phyloP scores from a whole-genome alignment of 306 rosid species.

The Hippophae gyantsensis region DNA sequence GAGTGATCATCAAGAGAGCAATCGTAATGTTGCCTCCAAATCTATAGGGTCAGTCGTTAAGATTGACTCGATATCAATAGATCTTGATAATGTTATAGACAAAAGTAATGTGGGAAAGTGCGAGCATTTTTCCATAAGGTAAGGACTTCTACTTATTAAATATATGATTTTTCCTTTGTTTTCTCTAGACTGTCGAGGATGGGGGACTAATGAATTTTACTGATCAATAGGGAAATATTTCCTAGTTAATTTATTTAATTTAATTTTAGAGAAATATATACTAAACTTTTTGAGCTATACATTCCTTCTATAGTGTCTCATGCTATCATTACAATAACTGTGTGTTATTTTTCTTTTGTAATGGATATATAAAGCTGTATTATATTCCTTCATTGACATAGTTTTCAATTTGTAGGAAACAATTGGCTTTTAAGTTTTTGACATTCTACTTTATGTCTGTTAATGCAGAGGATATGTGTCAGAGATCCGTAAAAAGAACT shows the following conservation, averaged over 20 bases:
- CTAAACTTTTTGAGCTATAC: too few species aligned
- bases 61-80: constrained; percentile 76
- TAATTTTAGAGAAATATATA: too few species aligned
- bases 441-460: constrained; percentile 8
- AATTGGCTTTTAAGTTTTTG: constrained; percentile 11
- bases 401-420: constrained; percentile 1
- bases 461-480: constrained; percentile 79
- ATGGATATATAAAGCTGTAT: too few species aligned
- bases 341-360: too few species aligned
- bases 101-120: constrained; percentile 53
- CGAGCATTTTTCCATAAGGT: constrained; percentile 92
- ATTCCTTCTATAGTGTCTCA: too few species aligned
- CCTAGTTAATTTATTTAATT: too few species aligned
- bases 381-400: background rate
- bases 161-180: constrained; percentile 8
- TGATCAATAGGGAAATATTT: too few species aligned
- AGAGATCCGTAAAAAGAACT: constrained; percentile 61
- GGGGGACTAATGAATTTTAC: too few species aligned
- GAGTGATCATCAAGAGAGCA: constrained; percentile 20
- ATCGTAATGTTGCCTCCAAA: constrained; percentile 30
- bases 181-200: background rate
- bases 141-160: constrained; percentile 25
- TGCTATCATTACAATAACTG: too few species aligned
- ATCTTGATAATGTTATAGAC: constrained; percentile 43
- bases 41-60: constrained; percentile 52